These are phyloP conservation scores for Fusarium solani-melongenae DNA, from an alignment of 2,329 filamentous ascomycete genomes.

Conservation along the genomic window DNA sequence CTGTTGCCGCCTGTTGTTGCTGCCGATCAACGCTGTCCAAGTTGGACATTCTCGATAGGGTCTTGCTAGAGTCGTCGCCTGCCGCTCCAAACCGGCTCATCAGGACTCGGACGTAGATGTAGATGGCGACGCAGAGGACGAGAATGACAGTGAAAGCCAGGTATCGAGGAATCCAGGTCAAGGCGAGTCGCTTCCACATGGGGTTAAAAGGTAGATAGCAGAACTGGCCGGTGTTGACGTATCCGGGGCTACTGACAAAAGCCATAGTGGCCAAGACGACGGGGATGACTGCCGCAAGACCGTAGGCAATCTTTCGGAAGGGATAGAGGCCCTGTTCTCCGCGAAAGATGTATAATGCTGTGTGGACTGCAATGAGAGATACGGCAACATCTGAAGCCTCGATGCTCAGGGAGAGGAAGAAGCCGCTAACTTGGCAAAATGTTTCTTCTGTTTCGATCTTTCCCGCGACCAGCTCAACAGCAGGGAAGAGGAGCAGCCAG, in stretches of 20 bases:
- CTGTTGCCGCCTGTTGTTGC: slow-evolving; percentile 10
- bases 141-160: slow-evolving; percentile 74
- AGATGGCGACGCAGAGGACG: slow-evolving; percentile 74
- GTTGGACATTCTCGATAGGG: slow-evolving; percentile 18
- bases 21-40: slow-evolving; percentile 19
- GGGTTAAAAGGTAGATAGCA: slow-evolving; percentile 76
- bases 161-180: slow-evolving; percentile 81
- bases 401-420: slow-evolving; percentile 73
- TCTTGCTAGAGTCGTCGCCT: slow-evolving; percentile 21
- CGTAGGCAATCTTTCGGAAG: slow-evolving; percentile 70
- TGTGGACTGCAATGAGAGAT: slow-evolving; percentile 79
- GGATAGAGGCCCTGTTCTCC: slow-evolving; percentile 74
- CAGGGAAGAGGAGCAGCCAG: slow-evolving; percentile 75
- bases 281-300: slow-evolving; percentile 67
- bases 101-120: slow-evolving; percentile 69
- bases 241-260: slow-evolving; percentile 69
- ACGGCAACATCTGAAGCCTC: slow-evolving; percentile 78
- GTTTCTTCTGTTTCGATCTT: slow-evolving; percentile 60
- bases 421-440: slow-evolving; percentile 77
- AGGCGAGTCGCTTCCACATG: slow-evolving; percentile 74
- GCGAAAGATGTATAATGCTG: slow-evolving; percentile 76
- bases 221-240: slow-evolving; percentile 72
- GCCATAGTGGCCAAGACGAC: slow-evolving; percentile 70
- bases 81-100: slow-evolving; percentile 53
- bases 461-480: slow-evolving; percentile 66